Conservation (phyloP, 768 basidiomycete species). For the Suillus occidentalis region DNA sequence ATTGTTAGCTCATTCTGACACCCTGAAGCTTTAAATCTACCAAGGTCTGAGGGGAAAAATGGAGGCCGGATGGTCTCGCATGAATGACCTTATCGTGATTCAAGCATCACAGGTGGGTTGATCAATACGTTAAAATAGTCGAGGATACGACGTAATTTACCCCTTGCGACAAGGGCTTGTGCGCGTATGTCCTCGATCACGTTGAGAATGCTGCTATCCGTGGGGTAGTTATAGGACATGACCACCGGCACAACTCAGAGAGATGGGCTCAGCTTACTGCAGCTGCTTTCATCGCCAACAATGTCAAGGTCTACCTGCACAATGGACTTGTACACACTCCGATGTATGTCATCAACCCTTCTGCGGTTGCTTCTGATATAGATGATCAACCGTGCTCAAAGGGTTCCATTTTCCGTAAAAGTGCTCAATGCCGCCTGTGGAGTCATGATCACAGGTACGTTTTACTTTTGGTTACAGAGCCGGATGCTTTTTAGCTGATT, state of each 20-base stretch:
- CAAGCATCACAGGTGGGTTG: conserved; percentile 72
- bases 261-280: conserved; percentile 79
- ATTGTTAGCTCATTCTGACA: conserved; percentile 9
- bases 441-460: conserved; percentile 84
- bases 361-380: neutral
- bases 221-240: conserved; percentile 84
- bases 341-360: conserved; percentile 44
- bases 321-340: conserved; percentile 78
- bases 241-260: conserved; percentile 80
- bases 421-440: conserved; percentile 71
- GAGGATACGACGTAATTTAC: neutral
- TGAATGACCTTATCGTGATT: conserved; percentile 85
- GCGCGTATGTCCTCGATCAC: conserved; percentile 61
- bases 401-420: conserved; percentile 80
- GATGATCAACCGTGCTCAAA: conserved; percentile 28
- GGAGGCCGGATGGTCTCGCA: conserved; percentile 89
- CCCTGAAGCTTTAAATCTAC: neutral
- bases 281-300: conserved; percentile 60
- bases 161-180: conserved; percentile 57
- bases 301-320: conserved; percentile 69
- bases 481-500: neutral
- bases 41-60: conserved; percentile 75
- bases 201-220: conserved; percentile 52
- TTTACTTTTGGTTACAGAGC: neutral
- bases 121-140: neutral